These are phyloP conservation scores for Coemansia sp. DNA, from an alignment of 192 early-diverging fungal genomes.

Conservation along the genomic window DNA sequence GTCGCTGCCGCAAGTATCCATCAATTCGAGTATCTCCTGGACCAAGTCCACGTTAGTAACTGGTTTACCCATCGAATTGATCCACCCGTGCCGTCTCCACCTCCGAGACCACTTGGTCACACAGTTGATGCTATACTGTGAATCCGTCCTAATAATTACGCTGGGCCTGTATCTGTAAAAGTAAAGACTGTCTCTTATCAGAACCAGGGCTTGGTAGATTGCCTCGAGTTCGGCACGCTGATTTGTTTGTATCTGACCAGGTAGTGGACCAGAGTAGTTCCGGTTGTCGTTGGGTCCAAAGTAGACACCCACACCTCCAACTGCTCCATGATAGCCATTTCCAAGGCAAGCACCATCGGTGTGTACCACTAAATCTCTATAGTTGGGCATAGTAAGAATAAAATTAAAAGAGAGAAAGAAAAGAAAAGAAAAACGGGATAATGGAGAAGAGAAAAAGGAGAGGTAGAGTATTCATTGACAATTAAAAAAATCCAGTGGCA, in stretches of 20 bases:
- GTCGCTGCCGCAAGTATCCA: not conserved
- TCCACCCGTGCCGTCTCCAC: conserved; percentile 26
- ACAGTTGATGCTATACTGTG: conserved; percentile 11
- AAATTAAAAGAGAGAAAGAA: not conserved
- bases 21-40: conserved; percentile 2
- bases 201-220: conserved; percentile 17
- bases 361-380: conserved; percentile 30
- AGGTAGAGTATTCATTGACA: not conserved
- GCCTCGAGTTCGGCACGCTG: conserved; percentile 35
- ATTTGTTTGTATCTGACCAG: conserved; percentile 12
- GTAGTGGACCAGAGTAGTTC: conserved; percentile 52
- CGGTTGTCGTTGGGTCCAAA: conserved; percentile 55
- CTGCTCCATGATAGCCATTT: conserved; percentile 53
- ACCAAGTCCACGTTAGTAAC: conserved; percentile 21
- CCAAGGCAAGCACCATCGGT: conserved; percentile 59
- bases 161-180: not conserved
- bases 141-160: conserved; percentile 21
- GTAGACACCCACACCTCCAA: conserved; percentile 60
- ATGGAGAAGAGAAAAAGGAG: not conserved
- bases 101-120: conserved; percentile 14
- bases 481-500: not conserved
- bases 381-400: not conserved
- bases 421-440: not conserved
- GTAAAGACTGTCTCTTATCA: not conserved
- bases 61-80: not conserved